Evolutionary conservation across 768 basidiomycete genomes (phyloP).

Genomic region (Lactarius sp.): DNA sequence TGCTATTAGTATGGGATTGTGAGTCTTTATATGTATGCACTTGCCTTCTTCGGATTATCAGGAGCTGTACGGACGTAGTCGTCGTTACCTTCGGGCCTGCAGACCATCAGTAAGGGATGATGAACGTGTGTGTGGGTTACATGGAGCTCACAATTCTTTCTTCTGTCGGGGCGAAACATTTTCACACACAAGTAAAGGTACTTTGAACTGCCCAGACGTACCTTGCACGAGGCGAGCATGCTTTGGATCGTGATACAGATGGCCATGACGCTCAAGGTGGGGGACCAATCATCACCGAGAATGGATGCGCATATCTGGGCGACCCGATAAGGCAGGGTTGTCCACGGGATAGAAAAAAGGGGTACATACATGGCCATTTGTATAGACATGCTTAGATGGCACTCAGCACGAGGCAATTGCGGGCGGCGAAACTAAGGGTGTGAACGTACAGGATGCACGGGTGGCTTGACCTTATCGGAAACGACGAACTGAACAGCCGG

Average conservation of each 20-base stretch:
- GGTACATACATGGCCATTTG: conserved; percentile 71
- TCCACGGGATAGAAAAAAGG: not conserved
- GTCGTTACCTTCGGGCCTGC: conserved; percentile 78
- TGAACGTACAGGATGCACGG: conserved; percentile 67
- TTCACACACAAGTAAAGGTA: not conserved
- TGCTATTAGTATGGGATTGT: not conserved
- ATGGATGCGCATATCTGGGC: conserved; percentile 86
- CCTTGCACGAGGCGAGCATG: conserved; percentile 92
- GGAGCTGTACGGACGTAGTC: conserved; percentile 74
- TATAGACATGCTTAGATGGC: conserved; percentile 67
- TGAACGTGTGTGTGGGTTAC: not conserved
- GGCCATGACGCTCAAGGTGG: conserved; percentile 75
- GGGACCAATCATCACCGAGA: conserved; percentile 86
- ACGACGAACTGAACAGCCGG: conserved; percentile 86
- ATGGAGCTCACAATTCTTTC: conserved; percentile 56
- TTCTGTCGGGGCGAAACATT: conserved; percentile 33
- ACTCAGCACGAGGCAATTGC: conserved; percentile 8
- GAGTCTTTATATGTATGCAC: conserved; percentile 23
- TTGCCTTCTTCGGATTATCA: conserved; percentile 81
- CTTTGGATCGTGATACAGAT: conserved; percentile 86
- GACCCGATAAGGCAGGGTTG: conserved; percentile 12
- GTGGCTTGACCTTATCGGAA: conserved; percentile 57
- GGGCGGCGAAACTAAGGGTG: not conserved
- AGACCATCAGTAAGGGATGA: conserved; percentile 4
- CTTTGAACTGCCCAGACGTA: conserved; percentile 30